Conservation (phyloP, 2,329 filamentous ascomycete genomes). For the Blastomyces emzantsi region DNA sequence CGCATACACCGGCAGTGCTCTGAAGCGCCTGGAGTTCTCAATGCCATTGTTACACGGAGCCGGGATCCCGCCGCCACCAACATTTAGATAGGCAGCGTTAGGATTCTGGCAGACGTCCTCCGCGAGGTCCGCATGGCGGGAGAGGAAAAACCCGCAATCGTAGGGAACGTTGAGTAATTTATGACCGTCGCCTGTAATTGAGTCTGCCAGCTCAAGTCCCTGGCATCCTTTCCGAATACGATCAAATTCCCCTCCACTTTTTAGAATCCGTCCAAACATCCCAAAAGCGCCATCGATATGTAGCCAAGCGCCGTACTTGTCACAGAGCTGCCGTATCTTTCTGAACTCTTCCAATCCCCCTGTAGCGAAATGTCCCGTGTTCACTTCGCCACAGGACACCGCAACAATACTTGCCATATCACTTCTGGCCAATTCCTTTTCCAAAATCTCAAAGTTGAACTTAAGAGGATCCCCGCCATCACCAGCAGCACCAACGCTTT, state of each 20-base stretch:
- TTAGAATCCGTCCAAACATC: constrained; percentile 63
- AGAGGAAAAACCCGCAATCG: constrained; percentile 85
- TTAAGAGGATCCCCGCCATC: constrained; percentile 50
- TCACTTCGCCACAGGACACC: constrained; percentile 82
- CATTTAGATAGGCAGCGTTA: constrained; percentile 69
- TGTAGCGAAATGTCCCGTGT: constrained; percentile 73
- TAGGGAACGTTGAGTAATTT: constrained; percentile 95
- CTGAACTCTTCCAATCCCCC: constrained; percentile 48
- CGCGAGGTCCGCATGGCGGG: constrained; percentile 51
- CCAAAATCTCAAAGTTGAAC: constrained; percentile 59
- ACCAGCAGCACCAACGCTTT: constrained; percentile 41
- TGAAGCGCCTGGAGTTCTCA: constrained; percentile 85
- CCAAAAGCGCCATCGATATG: constrained; percentile 91
- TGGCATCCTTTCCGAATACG: constrained; percentile 36
- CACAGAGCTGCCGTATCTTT: constrained; percentile 58
- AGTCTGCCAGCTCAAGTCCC: constrained; percentile 74
- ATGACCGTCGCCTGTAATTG: constrained; percentile 77
- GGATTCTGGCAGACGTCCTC: constrained; percentile 67
- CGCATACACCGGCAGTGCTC: constrained; percentile 82
- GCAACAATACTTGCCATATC: constrained; percentile 64
- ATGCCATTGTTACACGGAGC: constrained; percentile 79
- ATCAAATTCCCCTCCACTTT: constrained; percentile 46
- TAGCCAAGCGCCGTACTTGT: constrained; percentile 69
- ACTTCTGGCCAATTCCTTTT: constrained; percentile 46
- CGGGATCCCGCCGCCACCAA: constrained; percentile 45